A percentile compares a stretch with the other conserved stretches of the same genome.
These are phyloP conservation scores for Cryptococcus sp. DNA, from an alignment of 1,284 basidiomycete genomes.

Conservation along the genomic window DNA sequence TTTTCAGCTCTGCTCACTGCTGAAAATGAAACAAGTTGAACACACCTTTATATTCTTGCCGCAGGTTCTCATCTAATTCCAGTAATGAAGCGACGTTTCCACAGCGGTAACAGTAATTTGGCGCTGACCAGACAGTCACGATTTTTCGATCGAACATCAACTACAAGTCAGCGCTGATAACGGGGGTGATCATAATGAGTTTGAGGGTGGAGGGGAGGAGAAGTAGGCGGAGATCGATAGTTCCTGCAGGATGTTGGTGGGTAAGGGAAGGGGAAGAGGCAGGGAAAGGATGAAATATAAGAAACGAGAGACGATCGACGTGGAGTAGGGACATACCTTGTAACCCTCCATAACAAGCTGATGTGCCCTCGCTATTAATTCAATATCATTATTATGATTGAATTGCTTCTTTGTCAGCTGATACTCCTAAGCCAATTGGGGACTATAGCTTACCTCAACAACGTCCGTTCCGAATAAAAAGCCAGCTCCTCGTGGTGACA, in stretches of 20 bases:
- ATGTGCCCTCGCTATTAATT: conserved; percentile 93
- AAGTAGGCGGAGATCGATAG: neutral
- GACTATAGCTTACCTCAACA: conserved; percentile 54
- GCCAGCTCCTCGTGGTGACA: conserved; percentile 94
- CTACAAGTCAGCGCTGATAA: conserved; percentile 4
- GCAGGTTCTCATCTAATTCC: conserved; percentile 82
- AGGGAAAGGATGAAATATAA: neutral
- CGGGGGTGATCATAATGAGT: too few relatives aligned
- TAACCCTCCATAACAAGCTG: conserved; percentile 98
- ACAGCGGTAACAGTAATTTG: conserved; percentile 96
- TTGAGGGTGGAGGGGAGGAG: too few relatives aligned
- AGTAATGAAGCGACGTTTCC: conserved; percentile 92
- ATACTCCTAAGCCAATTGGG: neutral
- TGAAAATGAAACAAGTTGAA: conserved; percentile 16
- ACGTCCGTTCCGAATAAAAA: conserved; percentile 93
- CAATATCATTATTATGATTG: conserved; percentile 84
- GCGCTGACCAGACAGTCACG: conserved; percentile 98
- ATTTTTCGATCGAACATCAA: conserved; percentile 90
- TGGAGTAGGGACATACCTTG: conserved; percentile 57
- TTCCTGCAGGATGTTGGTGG: neutral
- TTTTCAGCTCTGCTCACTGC: conserved; percentile 39
- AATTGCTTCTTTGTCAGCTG: conserved; percentile 54
- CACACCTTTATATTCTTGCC: conserved; percentile 80
- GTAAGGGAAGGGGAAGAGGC: neutral
- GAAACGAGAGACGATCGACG: neutral